Base-by-base conservation (phyloP, 192 early-diverging fungal genomes). In the Rhizoclosmatium globosum region DNA sequence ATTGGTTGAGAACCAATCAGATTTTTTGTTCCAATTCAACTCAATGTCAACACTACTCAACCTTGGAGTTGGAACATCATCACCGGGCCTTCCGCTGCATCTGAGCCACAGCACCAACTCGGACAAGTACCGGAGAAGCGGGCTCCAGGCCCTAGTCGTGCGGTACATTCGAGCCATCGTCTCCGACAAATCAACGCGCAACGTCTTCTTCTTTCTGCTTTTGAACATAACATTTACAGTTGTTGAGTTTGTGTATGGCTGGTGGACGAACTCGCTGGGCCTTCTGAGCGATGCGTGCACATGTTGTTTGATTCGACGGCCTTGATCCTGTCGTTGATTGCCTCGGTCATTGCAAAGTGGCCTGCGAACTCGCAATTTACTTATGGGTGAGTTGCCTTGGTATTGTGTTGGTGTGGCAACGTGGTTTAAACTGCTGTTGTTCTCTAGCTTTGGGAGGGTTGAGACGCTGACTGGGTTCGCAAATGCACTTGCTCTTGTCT, bases 271-370 rank as follows among this genome's bases (percentile, higher is more conserved):
- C 74, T 86, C 85, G 57, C 86, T 99, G 62, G 95, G 96, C 4
- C 88, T 99, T 38, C 95, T 95, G 31, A 95, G 96, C 43, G 97
- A 99, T 84, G 97, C 97, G 19, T 97, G 66, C 97, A 99, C 83
- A 99, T 99, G 97, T 90, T 97, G 71, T 99, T 99, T 85, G 97
- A 99, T 84, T 96, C 94, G 70, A 86, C 97, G 81, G 96, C 96
- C 4, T 79, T 99, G 76, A 93, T 92, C 2, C 90, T 97, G 46
- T 94, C 94, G 41, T 82, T 99, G 7, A 87, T 93, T 68, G 97
- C 97, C 6, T 90, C 94, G 2, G 94, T 97, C 1, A 92, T 97
- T 89, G 91, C 92, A 72, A 96, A 95, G 82, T 96, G 97, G 94
- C 94, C 92, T 19, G 85, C 92, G n/a, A 94, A 94, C 71, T 88